These are phyloP conservation scores for Eudorina sp. DNA, from an alignment of 139 green algal genomes.

Conservation along the genomic window DNA sequence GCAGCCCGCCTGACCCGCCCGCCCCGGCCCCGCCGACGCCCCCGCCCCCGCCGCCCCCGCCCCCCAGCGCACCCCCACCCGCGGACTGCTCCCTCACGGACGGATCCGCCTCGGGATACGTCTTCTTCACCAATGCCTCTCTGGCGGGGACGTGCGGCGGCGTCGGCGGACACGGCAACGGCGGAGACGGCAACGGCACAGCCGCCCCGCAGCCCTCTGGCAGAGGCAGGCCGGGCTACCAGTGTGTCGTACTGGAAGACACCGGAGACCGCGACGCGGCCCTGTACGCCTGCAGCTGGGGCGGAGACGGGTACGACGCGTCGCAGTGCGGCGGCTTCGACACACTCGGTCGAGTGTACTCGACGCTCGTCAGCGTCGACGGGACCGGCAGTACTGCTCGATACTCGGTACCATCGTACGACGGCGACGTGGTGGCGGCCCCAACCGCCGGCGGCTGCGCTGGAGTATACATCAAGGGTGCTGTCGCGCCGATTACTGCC, in stretches of 20 bases:
- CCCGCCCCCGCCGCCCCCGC: neutral
- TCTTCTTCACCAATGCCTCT: neutral
- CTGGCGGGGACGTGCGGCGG: neutral
- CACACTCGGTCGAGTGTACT: neutral
- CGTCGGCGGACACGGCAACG: too few relatives aligned
- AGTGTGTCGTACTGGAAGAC: neutral
- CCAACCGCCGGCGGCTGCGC: neutral
- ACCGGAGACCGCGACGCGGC: neutral
- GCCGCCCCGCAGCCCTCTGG: too few relatives aligned
- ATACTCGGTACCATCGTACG: neutral
- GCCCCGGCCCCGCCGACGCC: neutral
- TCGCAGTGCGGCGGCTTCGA: slow-evolving; percentile 13
- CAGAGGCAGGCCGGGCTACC: too few relatives aligned
- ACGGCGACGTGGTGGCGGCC: neutral
- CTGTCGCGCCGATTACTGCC: neutral
- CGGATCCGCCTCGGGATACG: neutral
- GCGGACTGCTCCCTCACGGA: neutral
- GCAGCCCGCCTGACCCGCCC: neutral
- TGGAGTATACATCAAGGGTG: neutral
- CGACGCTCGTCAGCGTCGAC: neutral
- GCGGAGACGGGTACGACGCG: slow-evolving; percentile 9
- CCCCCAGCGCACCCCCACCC: neutral
- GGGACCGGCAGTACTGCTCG: neutral
- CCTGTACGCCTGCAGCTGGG: slow-evolving; percentile 4
- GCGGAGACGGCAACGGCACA: too few relatives aligned